phyloP scores from a whole-genome alignment of 106 monocot species.

The Dioscorea dumetorum region DNA sequence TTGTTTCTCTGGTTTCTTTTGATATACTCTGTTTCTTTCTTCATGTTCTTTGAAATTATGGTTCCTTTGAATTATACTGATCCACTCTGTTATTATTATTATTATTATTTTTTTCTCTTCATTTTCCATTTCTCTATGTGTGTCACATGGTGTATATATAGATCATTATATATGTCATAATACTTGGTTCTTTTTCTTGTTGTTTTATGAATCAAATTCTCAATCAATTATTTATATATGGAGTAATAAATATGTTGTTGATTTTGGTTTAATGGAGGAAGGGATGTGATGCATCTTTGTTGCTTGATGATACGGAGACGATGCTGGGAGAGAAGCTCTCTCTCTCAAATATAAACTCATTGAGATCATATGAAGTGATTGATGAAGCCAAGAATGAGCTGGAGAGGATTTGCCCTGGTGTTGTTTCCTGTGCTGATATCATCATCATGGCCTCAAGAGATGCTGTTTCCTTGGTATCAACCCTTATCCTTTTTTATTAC shows the following conservation, averaged over 20 bases:
- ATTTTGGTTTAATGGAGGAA: neutral
- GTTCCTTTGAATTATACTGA: neutral
- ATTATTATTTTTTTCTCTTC: too few species aligned
- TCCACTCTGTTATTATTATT: neutral
- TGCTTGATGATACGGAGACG: conserved; percentile 62
- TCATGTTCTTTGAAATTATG: too few species aligned
- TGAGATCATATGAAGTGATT: conserved; percentile 72
- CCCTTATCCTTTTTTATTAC: neutral
- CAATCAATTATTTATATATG: too few species aligned
- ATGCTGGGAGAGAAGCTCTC: conserved; percentile 80
- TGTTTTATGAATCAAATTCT: too few species aligned
- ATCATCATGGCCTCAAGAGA: conserved; percentile 86
- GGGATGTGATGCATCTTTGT: conserved; percentile 82
- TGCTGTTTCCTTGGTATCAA: conserved; percentile 63
- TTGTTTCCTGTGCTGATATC: conserved; percentile 89
- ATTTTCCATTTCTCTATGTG: too few species aligned
- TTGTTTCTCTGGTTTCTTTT: neutral
- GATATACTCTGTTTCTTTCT: neutral
- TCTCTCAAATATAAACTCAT: conserved; percentile 73
- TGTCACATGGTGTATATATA: too few species aligned
- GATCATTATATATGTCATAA: too few species aligned
- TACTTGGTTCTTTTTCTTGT: too few species aligned
- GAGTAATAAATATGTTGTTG: too few species aligned
- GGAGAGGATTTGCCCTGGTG: conserved; percentile 58
- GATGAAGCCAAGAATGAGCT: conserved; percentile 71